phyloP scores from a whole-genome alignment of 1,139 yeast species.

The Suhomyces taliae region DNA sequence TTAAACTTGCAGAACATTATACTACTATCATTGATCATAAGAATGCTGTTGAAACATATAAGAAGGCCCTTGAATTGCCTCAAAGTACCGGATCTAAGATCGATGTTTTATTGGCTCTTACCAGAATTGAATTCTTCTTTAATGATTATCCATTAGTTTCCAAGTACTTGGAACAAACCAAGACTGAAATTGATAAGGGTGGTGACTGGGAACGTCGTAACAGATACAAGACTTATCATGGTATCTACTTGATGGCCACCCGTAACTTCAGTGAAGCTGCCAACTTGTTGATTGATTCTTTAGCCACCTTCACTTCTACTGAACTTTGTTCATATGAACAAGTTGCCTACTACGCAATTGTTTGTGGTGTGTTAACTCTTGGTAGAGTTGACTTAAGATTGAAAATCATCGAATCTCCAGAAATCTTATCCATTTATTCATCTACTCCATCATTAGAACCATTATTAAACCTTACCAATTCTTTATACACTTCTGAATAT shows the following conservation, averaged over 20 bases:
- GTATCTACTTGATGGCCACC: conserved; percentile 79
- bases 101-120: conserved; percentile 76
- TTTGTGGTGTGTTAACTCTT: conserved; percentile 80
- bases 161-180: conserved; percentile 72
- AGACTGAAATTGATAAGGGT: conserved; percentile 83
- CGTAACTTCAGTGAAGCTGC: conserved; percentile 87
- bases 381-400: conserved; percentile 82
- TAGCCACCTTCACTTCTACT: conserved; percentile 95
- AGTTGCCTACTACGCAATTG: conserved; percentile 83
- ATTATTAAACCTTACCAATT: conserved; percentile 77
- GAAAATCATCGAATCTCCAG: conserved; percentile 92
- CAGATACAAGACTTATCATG: conserved; percentile 87
- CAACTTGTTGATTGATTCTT: conserved; percentile 77
- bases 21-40: conserved; percentile 78
- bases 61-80: conserved; percentile 74
- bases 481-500: conserved; percentile 89
- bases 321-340: conserved; percentile 89
- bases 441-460: conserved; percentile 76
- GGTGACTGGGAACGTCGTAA: conserved; percentile 99
- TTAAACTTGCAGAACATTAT: conserved; percentile 84
- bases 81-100: conserved; percentile 89
- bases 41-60: conserved; percentile 71
- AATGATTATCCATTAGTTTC: conserved; percentile 72
- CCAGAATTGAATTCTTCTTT: conserved; percentile 85
- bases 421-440: conserved; percentile 77